Base-by-base conservation (phyloP, 768 basidiomycete genomes). In the Mycena chlorophos region DNA sequence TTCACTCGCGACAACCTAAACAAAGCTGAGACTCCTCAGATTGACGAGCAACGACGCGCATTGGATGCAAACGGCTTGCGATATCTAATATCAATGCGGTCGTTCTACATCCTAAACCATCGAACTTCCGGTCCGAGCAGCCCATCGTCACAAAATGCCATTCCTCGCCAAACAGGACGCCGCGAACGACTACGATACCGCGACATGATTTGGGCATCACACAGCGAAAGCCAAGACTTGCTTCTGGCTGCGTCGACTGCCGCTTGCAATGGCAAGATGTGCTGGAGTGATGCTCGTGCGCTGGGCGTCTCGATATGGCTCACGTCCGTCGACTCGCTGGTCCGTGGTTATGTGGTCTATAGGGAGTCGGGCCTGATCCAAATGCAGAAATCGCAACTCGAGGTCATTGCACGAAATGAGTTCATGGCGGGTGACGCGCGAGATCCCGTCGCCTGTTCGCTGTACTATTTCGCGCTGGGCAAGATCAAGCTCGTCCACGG, bases 131-230 rank as follows among this genome's bases (percentile, higher is more conserved):
- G 65, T 3, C 75, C 78, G 1, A 77, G 72, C 45, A 78, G 79
- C 42, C 80, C 81, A 30, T 66, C 69, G 22, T 79, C 80, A 6
- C 74, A 69, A 2, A 75, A 69, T 29, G 60, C 69, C 1, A 66
- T 75, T 14, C 75, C 75, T n/a, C 73, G 74, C 30, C 73, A 72
- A 58, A 79, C 82, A 37, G 84, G 80, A 26, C 78, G 83, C 63
- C 75, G 91, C 63, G 85, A 88, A 65, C 81, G 92, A n/a, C 78
- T 96, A 45, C 84, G 91, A 20, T 94, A 89, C 70, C 85, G 97
- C 29, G 96, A 99, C 69, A 92, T 98, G 75, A 79, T 98, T 25
- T 99, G 96, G 95, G 96, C 95, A 0, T 95, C 89, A 68, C 90
- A 97, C 63, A 97, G 94, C 66, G 94, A 97, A 70, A 91, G 87